Percentiles rank a stretch among this genome's conserved stretches.
Conservation (phyloP, 2,329 filamentous ascomycete genomes). For the Basipetospora chlamydospora region DNA sequence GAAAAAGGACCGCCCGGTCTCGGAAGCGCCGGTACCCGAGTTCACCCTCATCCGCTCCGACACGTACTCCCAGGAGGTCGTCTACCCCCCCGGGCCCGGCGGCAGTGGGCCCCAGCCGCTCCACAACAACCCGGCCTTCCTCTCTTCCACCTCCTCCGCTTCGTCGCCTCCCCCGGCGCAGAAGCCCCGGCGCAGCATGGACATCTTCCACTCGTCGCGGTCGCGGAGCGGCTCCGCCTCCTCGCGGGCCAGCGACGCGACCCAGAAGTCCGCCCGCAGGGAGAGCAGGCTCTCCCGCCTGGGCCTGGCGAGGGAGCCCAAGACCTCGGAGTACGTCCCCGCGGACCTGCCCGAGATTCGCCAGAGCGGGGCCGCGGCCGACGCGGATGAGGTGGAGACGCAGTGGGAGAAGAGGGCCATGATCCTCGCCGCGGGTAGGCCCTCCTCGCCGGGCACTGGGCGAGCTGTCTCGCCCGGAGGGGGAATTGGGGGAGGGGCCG, state of each 20-base stretch:
- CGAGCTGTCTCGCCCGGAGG: conserved; percentile 8
- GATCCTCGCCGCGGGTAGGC: conserved; percentile 47
- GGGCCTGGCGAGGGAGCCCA: conserved; percentile 44
- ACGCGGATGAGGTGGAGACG: conserved; percentile 41
- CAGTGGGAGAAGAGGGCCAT: conserved; percentile 91
- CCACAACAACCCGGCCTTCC: conserved; percentile 12
- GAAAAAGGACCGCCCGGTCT: conserved; percentile 32
- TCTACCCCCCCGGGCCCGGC: conserved; percentile 45
- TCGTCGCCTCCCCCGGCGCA: conserved; percentile 13
- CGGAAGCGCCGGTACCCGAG: conserved; percentile 41
- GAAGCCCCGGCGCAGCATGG: conserved; percentile 26
- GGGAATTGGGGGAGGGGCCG: conserved; percentile 16
- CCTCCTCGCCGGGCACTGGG: conserved; percentile 13
- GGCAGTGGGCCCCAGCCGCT: conserved; percentile 10
- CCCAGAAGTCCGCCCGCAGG: conserved; percentile 7
- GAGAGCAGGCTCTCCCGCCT: conserved; percentile 49
- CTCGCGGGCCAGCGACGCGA: conserved; percentile 15
- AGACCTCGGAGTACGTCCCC: conserved; percentile 61
- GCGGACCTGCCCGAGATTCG: conserved; percentile 64
- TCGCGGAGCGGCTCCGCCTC: conserved; percentile 33
- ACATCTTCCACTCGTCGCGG: conserved; percentile 29
- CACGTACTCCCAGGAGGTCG: conserved; percentile 64
- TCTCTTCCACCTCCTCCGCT: too few relatives aligned
- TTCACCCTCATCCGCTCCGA: conserved; percentile 80
- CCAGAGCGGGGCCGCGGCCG: conserved; percentile 20